phyloP scores from a whole-genome alignment of 2,329 filamentous ascomycete species.

The Botrytis tulipae region DNA sequence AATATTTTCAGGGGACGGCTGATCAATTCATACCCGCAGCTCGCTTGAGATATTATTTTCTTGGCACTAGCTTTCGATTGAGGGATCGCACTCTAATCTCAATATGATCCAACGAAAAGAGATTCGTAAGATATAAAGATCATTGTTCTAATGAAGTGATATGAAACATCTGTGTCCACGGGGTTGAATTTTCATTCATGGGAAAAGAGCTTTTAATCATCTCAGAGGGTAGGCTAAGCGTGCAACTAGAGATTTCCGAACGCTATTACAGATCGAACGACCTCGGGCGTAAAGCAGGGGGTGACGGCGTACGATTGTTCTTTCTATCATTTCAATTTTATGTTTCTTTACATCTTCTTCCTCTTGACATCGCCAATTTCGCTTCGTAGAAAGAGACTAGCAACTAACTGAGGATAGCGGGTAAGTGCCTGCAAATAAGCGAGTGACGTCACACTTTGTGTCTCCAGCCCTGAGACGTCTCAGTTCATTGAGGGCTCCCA shows the following conservation, averaged over 20 bases:
- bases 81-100: neutral
- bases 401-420: neutral
- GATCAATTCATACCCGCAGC: neutral
- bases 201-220: neutral
- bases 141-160: neutral
- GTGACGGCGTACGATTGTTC: too few relatives aligned
- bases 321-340: neutral
- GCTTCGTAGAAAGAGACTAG: neutral
- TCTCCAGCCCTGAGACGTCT: neutral
- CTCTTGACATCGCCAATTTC: neutral
- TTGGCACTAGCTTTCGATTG: neutral
- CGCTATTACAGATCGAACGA: too few relatives aligned
- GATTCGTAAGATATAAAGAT: neutral
- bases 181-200: neutral
- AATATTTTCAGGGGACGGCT: neutral
- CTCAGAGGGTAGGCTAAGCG: neutral
- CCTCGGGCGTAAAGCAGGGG: too few relatives aligned
- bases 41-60: neutral
- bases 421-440: neutral
- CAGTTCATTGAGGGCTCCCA: neutral
- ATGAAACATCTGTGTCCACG: too few relatives aligned
- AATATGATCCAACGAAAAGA: neutral
- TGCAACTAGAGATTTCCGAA: neutral
- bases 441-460: neutral
- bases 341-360: neutral